A percentile compares a stretch with the other conserved stretches of the same genome.
Evolutionary conservation across 2,329 filamentous ascomycete species (phyloP).

Genomic region (Penicillium brevicompactum): DNA sequence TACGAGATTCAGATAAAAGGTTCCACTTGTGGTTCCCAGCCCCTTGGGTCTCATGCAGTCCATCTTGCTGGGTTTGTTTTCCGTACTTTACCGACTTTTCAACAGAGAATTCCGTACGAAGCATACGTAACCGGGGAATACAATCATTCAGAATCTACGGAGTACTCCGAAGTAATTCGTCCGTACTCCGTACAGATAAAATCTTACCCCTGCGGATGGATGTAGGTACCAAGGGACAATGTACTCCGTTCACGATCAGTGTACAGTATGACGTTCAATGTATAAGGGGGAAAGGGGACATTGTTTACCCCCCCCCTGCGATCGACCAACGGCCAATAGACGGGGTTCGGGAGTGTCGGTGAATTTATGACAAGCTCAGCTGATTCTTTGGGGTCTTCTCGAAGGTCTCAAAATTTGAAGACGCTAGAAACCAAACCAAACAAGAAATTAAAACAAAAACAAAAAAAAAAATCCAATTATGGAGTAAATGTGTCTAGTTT

Average conservation of each 20-base stretch:
- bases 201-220: neutral
- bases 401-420: slow-evolving; percentile 18
- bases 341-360: slow-evolving; percentile 25
- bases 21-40: slow-evolving; percentile 23
- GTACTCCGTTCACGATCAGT: neutral
- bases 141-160: neutral
- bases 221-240: neutral
- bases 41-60: slow-evolving; percentile 23
- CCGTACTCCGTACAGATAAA: too few species aligned
- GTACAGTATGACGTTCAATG: neutral
- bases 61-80: slow-evolving; percentile 21
- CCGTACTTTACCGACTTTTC: slow-evolving; percentile 28
- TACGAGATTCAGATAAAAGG: slow-evolving; percentile 19
- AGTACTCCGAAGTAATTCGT: neutral
- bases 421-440: neutral
- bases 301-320: slow-evolving; percentile 11
- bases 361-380: slow-evolving; percentile 29
- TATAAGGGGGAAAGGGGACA: slow-evolving; percentile 3
- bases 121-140: neutral
- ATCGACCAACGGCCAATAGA: slow-evolving; percentile 22
- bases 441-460: too few species aligned
- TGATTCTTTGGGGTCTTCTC: slow-evolving; percentile 22
- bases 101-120: slow-evolving; percentile 6
- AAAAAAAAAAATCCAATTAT: too few species aligned
- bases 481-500: neutral